Percentiles rank a stretch among this genome's conserved stretches.
Evolutionary conservation across 805 yeast species (phyloP).

Genomic region (Maudiozyma pseudohumilis): DNA sequence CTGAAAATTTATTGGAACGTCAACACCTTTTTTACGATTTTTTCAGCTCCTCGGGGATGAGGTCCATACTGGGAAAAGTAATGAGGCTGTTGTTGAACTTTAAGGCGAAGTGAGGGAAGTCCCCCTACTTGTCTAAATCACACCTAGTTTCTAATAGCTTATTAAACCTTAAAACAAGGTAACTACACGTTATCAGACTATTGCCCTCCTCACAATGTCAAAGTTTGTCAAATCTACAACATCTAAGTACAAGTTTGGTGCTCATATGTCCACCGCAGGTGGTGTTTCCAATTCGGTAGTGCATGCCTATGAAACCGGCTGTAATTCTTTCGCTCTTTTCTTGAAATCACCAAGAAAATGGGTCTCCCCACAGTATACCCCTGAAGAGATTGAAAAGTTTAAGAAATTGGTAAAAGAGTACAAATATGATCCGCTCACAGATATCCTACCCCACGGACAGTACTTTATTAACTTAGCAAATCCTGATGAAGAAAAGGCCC

Average conservation of each 20-base stretch:
- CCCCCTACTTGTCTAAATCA: no score
- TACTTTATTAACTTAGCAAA: slow-evolving; percentile 88
- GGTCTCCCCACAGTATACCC: slow-evolving; percentile 70
- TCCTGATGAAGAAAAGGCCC: slow-evolving; percentile 73
- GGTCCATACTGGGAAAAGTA: no score
- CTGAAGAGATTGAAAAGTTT: slow-evolving; percentile 60
- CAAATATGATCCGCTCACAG: slow-evolving; percentile 65
- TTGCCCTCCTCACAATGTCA: slow-evolving; percentile 11
- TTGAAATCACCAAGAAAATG: slow-evolving; percentile 85
- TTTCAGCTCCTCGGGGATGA: no score
- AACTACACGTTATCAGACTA: neutral
- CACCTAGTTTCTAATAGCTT: no score
- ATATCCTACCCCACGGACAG: slow-evolving; percentile 88
- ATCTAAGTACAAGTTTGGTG: slow-evolving; percentile 61
- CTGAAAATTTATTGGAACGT: no score
- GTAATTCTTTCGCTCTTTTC: slow-evolving; percentile 80
- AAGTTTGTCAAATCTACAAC: slow-evolving; percentile 36
- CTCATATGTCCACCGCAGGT: slow-evolving; percentile 79
- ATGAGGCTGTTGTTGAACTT: no score
- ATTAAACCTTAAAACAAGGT: no score
- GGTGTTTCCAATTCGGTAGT: slow-evolving; percentile 63
- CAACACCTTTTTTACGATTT: no score
- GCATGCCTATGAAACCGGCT: slow-evolving; percentile 45
- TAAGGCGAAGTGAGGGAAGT: no score
- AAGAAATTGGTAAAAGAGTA: slow-evolving; percentile 48